Base-by-base conservation (phyloP, 306 rosid genomes). In the Dalbergia cochinchinensis region DNA sequence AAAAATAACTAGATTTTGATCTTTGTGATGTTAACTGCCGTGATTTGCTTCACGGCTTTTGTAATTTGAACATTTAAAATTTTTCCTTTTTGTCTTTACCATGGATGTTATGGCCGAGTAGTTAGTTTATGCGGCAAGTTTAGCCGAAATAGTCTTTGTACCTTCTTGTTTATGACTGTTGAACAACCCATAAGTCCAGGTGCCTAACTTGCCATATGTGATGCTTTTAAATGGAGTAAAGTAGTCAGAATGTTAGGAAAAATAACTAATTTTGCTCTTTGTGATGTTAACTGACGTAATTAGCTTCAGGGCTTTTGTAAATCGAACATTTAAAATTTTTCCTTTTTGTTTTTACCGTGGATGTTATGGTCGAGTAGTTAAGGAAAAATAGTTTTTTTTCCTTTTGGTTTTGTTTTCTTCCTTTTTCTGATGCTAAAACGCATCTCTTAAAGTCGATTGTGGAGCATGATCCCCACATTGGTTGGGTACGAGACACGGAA, bases 121-220 rank as follows among this genome's bases (percentile, higher is more conserved):
- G 55, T 20, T 41, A 5, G 57, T 59, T 19, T 72, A 22, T 12
- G 48, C 0, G 65, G 44, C 4, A 55, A 35, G 13, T 57, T 73
- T 20, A 55, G 15, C 41, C 54, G 57, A 35, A 72, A 18, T 57
- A 37, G 41, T 55, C 31, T 26, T 26, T 26, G 35, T 31, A 47
- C 35, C 63, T 63, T 67, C 26, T 26, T 55, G 26, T 78, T 45
- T 60, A 33, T 61, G 65, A 37, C 31, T 15, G 59, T 41, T 26
- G 22, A 34, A 77, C 31, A 16, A 18, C 55, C n/a, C n/a, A 5
- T 1, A 37, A 77, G 18, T 26, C 71, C 42, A 54, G 11, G 16
- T 55, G 15, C 11, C 37, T 69, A 42, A 44, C 37, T 62, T 71
- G 47, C 65, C 37, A 6, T 14, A 44, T 20, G 59, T 39, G 58